A percentile compares a stretch with the other conserved stretches of the same genome.
Evolutionary conservation across 306 rosid species (phyloP).

Genomic region (Inga oerstediana): DNA sequence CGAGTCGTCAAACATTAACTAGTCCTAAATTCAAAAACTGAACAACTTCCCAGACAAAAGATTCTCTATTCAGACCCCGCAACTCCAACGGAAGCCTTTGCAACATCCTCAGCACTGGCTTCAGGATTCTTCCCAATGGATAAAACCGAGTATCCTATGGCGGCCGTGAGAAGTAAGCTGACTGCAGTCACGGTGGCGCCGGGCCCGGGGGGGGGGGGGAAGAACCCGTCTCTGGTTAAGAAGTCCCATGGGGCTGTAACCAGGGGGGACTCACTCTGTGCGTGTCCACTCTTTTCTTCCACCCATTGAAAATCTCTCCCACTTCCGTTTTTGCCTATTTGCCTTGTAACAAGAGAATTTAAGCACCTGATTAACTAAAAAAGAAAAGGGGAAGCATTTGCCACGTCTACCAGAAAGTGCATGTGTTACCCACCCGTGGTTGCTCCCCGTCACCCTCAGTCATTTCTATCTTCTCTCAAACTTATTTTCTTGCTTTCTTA

Average conservation of each 20-base stretch:
- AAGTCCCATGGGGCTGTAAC: background rate
- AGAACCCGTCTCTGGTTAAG: slow-evolving; percentile 27
- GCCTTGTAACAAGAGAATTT: slow-evolving; percentile 2
- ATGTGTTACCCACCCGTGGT: background rate
- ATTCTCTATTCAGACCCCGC: background rate
- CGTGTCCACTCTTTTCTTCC: background rate
- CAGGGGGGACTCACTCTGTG: background rate
- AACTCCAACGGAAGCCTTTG: background rate
- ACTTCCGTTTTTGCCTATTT: slow-evolving; percentile 27
- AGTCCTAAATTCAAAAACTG: background rate
- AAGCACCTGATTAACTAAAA: background rate
- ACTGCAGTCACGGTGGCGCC: slow-evolving; percentile 38
- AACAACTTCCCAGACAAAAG: background rate
- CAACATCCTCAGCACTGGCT: background rate
- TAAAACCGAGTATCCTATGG: slow-evolving; percentile 14
- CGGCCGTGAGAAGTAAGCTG: slow-evolving; percentile 50
- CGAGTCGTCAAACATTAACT: background rate
- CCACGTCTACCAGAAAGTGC: slow-evolving; percentile 19
- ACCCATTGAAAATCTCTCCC: background rate
- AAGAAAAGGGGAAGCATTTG: background rate
- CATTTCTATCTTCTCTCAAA: background rate
- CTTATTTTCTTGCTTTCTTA: background rate
- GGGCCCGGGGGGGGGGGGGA: slow-evolving; percentile 37
- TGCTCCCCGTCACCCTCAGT: background rate
- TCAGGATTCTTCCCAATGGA: background rate